phyloP scores from a whole-genome alignment of 2,329 filamentous ascomycete species.

The Botrytis byssoidea region DNA sequence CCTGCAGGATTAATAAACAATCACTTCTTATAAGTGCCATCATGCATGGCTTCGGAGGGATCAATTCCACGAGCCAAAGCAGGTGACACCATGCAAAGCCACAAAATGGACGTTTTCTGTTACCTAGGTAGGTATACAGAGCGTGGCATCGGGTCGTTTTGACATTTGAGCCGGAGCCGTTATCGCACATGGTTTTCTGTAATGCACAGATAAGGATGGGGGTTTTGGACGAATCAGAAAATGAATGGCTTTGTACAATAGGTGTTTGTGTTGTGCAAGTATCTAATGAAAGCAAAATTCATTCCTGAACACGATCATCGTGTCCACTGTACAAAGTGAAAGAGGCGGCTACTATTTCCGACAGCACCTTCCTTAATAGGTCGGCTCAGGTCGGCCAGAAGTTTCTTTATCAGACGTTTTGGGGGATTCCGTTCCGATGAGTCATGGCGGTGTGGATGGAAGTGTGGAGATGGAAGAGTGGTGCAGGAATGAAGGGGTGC shows the following conservation, averaged over 20 bases:
- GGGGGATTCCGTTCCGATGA: neutral
- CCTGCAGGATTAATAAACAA: neutral
- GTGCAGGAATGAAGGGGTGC: constrained; percentile 9
- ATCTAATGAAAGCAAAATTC: neutral
- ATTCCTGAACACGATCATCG: neutral
- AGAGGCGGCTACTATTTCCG: neutral
- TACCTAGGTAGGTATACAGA: neutral
- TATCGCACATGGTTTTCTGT: constrained; percentile 10
- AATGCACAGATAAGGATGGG: neutral
- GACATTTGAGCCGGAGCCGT: neutral
- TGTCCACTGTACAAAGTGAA: constrained; percentile 1
- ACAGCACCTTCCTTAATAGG: constrained; percentile 8
- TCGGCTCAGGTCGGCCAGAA: neutral
- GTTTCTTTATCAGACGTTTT: neutral
- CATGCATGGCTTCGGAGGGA: neutral
- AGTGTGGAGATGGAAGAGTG: constrained; percentile 13
- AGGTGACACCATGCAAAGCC: neutral
- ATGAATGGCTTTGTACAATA: neutral
- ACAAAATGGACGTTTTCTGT: neutral
- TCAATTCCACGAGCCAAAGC: neutral
- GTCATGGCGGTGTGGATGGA: constrained; percentile 12
- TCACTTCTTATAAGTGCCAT: neutral
- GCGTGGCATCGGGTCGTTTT: neutral
- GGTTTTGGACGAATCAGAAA: neutral
- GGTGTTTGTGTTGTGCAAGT: neutral